Evolutionary conservation across 441 rosid species (phyloP), one percentile per base, ranked within the genome.

Genomic region (Syzygium syzygioides): DNA sequence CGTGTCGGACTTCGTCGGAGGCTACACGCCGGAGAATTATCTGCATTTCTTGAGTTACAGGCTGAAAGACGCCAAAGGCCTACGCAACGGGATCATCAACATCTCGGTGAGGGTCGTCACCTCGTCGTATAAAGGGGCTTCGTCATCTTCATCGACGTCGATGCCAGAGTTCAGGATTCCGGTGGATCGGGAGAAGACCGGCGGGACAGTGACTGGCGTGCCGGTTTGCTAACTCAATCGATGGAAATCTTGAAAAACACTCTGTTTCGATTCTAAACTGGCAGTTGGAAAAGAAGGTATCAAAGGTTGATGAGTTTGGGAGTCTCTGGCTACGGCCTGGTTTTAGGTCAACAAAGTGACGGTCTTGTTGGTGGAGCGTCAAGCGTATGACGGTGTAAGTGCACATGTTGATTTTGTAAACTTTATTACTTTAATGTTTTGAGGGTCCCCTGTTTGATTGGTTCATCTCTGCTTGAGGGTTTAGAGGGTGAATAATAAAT

Each of bases 11-110:
- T 93, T 97, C 60, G 20, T 90, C 18, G 95, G 95, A 62, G 95
- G 89, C 32, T 93, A 91, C 66, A 53, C 88, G 1, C 98, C 96
- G 8, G 93, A 90, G 56, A 94, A 91, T 68, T 90, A 92, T 86
- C 91, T 93, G 45, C 95, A 94, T 25, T 93, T 94, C 50, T 91
- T 97, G 94, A 95, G 99, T 85, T 96, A 96, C 55, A 89, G 98
- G 68, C 88, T 97, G 85, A 91, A 95, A 86, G 94, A 97, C 91
- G 87, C 85, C 5, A 90, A 57, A 41, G 94, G 94, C 25, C 86
- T 88, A 6, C 93, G 90, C 91, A 96, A 96, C 50, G 98, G 97
- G 8, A 94, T 95, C 18, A 91, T 97, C 0, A 95, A 96, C 66
- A 66, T 97, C 85, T 95, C 98, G 1, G 93, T 94, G 19, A 86